Evolutionary conservation across 495 filamentous ascomycete genomes (phyloP), one percentile per base, ranked within the genome.

Genomic region (Tuber umbilicatum): DNA sequence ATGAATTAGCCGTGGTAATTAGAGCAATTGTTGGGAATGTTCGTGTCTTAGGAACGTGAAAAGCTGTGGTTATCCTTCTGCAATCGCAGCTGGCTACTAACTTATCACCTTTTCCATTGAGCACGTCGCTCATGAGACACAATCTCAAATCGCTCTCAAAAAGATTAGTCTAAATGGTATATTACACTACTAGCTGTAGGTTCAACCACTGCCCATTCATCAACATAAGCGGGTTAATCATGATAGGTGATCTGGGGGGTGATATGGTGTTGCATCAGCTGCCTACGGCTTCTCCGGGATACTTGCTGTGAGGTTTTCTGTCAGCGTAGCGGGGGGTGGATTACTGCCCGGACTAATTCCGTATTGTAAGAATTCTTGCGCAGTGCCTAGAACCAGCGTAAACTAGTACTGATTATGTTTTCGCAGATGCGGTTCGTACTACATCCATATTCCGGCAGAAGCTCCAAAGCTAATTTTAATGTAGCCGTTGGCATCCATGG

Each of bases 31-130:
- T 88, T 64, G 87, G 86, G n/a, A 88, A 89, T 81, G 87, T 86
- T 4, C 86, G 86, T 40, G 86, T 88, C 43, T 83, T 88, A 73
- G 87, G 86, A 9, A 78, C 88, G 72, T 73, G 84, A 27, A 83
- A 85, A 87, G 71, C 79, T 88, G n/a, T 31, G 84, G 64, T 85
- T 89, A 83, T 85, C 84, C 0, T 86, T 86, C n/a, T 81, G 85
- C 73, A 85, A 89, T 79, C 89, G 88, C 74, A 87, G 88, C 69
- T 85, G 86, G 75, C 85, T 85, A 0, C n/a, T n/a, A n/a, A n/a
- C 89, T 88, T n/a, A 85, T 84, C 76, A 85, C 86, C 73, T 87
- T 88, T 88, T 92, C 91, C 82, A 89, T 92, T 79, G 85, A 89
- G 50, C 92, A 92, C 78, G 82, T 87, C 6, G 83, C 87, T 5